phyloP scores from a whole-genome alignment of 2,329 filamentous ascomycete species.

The Trichoderma simmonsii region DNA sequence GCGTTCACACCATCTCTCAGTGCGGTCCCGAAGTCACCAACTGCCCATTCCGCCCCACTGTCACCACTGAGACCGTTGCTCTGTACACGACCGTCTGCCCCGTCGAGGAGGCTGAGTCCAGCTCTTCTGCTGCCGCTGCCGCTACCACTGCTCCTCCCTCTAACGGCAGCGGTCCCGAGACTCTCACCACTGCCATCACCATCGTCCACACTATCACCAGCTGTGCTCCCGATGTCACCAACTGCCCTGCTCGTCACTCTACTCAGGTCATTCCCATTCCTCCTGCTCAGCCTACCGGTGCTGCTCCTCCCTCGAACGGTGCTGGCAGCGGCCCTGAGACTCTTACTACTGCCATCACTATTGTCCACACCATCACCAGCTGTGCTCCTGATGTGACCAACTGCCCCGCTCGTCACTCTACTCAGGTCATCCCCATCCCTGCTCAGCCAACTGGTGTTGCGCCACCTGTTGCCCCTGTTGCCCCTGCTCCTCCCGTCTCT shows the following conservation, averaged over 20 bases:
- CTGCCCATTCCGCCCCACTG: slow-evolving; percentile 34
- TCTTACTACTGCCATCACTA: slow-evolving; percentile 44
- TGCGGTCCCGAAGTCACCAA: slow-evolving; percentile 45
- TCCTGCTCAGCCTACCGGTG: too few species aligned
- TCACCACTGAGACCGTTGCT: slow-evolving; percentile 39
- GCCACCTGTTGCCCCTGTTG: not conserved
- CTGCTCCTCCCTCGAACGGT: not conserved
- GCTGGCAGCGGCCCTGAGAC: not conserved
- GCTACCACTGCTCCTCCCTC: not conserved
- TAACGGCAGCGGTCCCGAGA: not conserved
- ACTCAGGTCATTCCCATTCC: slow-evolving; percentile 21
- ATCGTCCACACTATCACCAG: slow-evolving; percentile 55
- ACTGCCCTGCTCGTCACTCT: slow-evolving; percentile 17
- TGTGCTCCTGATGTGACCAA: slow-evolving; percentile 27
- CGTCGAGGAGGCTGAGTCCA: not conserved
- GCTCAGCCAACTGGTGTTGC: slow-evolving; percentile 17
- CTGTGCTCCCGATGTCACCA: slow-evolving; percentile 27
- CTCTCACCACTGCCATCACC: slow-evolving; percentile 43
- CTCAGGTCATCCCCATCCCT: slow-evolving; percentile 19
- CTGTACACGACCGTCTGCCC: slow-evolving; percentile 40
- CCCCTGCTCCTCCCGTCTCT: not conserved
- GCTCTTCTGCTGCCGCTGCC: not conserved
- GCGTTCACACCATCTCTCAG: slow-evolving; percentile 52
- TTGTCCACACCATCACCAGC: slow-evolving; percentile 54
- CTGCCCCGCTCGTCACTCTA: slow-evolving; percentile 18